A percentile compares a stretch with the other conserved stretches of the same genome.
phyloP scores from a whole-genome alignment of 2,329 filamentous ascomycete species.

The Rugonectria rugulosa region DNA sequence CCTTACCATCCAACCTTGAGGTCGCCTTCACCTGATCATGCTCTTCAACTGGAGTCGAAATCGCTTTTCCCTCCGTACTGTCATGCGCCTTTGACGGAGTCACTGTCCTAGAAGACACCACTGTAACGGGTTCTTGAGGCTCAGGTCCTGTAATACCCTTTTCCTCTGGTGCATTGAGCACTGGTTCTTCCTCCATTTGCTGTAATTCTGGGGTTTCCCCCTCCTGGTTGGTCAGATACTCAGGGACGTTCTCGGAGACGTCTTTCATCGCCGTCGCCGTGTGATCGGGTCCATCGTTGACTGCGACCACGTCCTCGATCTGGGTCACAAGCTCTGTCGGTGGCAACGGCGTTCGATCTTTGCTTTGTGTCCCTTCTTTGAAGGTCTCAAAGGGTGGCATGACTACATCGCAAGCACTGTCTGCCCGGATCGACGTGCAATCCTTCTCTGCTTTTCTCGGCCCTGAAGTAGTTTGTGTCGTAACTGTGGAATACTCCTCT shows the following conservation, averaged over 20 bases:
- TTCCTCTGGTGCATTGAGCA: slow-evolving; percentile 24
- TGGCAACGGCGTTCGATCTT: neutral
- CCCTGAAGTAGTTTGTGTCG: neutral
- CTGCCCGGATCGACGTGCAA: slow-evolving; percentile 7
- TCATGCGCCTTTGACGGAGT: slow-evolving; percentile 17
- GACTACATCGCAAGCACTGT: slow-evolving; percentile 19
- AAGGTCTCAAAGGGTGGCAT: slow-evolving; percentile 5
- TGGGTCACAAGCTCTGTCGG: neutral
- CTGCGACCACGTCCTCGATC: slow-evolving; percentile 5
- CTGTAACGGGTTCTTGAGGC: slow-evolving; percentile 26
- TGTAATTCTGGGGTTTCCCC: slow-evolving; percentile 9
- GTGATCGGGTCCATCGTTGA: slow-evolving; percentile 10
- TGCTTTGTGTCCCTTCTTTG: neutral
- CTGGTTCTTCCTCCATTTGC: slow-evolving; percentile 20
- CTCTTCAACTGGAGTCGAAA: neutral
- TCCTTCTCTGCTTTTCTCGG: neutral
- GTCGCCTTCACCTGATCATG: neutral
- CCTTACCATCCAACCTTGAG: neutral
- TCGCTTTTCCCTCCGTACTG: neutral
- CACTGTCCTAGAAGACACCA: slow-evolving; percentile 22
- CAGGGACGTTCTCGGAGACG: slow-evolving; percentile 11
- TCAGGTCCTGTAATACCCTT: slow-evolving; percentile 38
- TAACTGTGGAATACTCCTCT: neutral
- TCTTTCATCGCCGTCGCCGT: slow-evolving; percentile 6
- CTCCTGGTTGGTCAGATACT: slow-evolving; percentile 1